phyloP scores from a whole-genome alignment of 208 protist species.

The Trypanosoma mega region DNA sequence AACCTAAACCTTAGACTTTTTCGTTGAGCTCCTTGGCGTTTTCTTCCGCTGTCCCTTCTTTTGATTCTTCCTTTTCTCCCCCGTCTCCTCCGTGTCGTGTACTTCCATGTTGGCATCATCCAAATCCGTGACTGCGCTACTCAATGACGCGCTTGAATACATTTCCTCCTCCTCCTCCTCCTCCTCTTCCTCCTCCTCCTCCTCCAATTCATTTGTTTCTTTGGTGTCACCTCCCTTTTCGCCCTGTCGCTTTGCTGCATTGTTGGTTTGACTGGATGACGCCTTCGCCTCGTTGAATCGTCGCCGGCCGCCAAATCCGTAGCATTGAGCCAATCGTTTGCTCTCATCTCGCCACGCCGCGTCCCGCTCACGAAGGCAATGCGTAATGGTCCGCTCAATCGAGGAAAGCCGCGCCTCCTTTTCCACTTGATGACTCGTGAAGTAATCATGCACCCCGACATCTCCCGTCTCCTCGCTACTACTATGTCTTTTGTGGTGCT shows the following conservation, averaged over 20 bases:
- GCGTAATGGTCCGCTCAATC: constrained; percentile 50
- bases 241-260: constrained; percentile 11
- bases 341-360: constrained; percentile 25
- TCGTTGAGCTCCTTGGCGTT: no score
- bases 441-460: constrained; percentile 48
- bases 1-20: no score
- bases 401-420: constrained; percentile 37
- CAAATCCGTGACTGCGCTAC: no score
- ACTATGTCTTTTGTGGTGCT: not conserved
- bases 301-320: not conserved
- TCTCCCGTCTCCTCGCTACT: not conserved
- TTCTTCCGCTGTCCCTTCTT: no score
- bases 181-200: constrained; percentile 2
- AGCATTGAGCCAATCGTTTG: constrained; percentile 23
- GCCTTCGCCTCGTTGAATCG: not conserved
- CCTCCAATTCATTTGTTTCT: not conserved
- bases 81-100: no score
- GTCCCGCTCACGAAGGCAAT: constrained; percentile 33
- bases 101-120: no score
- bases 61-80: no score
- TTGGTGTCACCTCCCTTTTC: not conserved
- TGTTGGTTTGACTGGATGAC: constrained; percentile 29
- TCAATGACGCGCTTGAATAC: no score
- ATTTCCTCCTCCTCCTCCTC: not conserved
- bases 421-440: constrained; percentile 54